Evolutionary conservation across 2,329 filamentous ascomycete genomes (phyloP).

Genomic region (Nemania abortiva): DNA sequence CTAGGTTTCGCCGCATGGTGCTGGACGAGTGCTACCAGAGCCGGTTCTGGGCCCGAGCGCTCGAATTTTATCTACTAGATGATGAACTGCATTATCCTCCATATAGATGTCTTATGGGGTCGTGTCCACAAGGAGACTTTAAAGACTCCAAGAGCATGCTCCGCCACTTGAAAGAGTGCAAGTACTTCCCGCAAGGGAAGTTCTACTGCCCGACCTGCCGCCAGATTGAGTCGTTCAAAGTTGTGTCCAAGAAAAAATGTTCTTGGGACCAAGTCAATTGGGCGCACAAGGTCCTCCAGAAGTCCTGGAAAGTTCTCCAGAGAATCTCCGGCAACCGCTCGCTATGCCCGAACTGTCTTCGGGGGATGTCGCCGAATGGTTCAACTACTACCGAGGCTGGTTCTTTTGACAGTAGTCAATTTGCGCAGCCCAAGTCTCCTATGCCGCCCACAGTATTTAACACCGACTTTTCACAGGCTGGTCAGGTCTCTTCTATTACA

Average conservation of each 20-base stretch:
- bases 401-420: not conserved
- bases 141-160: conserved; percentile 37
- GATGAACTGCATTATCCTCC: conserved; percentile 3
- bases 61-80: conserved; percentile 39
- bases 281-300: conserved; percentile 6
- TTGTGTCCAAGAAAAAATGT: conserved; percentile 37
- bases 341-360: not conserved
- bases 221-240: conserved; percentile 29
- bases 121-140: conserved; percentile 36
- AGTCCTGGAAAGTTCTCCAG: conserved; percentile 5
- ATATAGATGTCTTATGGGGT: conserved; percentile 41
- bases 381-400: not conserved
- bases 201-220: conserved; percentile 41
- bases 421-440: not conserved
- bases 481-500: too few relatives aligned
- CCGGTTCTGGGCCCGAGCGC: conserved; percentile 33
- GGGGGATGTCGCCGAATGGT: not conserved
- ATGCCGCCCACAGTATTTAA: not conserved
- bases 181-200: conserved; percentile 31
- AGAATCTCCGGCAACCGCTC: not conserved
- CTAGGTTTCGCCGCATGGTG: conserved; percentile 27
- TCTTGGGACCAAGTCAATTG: conserved; percentile 33
- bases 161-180: conserved; percentile 39
- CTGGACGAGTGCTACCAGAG: conserved; percentile 41
- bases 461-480: too few relatives aligned